Base-by-base conservation (phyloP, 306 rosid genomes). In the Hylodesmum podocarpum region DNA sequence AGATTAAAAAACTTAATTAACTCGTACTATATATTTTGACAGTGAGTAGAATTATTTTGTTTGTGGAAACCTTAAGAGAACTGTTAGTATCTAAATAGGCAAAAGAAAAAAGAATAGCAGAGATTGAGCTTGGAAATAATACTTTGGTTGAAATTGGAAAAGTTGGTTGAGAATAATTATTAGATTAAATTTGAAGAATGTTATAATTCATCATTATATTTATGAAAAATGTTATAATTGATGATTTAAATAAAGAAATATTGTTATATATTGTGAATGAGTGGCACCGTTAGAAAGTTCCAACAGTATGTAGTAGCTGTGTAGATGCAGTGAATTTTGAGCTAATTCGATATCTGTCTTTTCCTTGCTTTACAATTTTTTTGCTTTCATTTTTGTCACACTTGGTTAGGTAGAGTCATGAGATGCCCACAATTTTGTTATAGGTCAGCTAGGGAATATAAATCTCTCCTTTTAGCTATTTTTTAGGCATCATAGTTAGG, bases 401-500 rank as follows among this genome's bases (percentile, higher is more conserved):
- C 51, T n/a, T 25, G 61, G 43, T 80, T 81, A 67, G 80, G 72
- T 66, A 43, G 40, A 34, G 24, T 64, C 64, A 43, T 67, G 6
- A 27, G 4, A 51, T 11, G 37, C 16, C 75, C 75, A 54, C 49
- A 77, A 44, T 53, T 53, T 55, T 73, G 12, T 73, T 34, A 9
- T 33, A 31, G 57, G 84, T 80, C 80, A 69, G 69, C 69, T 43
- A 41, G n/a, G 53, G 37, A 73, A 55, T 73, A 73, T 54, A 68
- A 78, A 44, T 36, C 19, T 36, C 5, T 5, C 28, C 31, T 3
- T 76, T 74, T 64, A 80, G 85, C 62, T 68, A 8, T 57, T 57
- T 9, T 27, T 53, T 46, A 22, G 62, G 27, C 25, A 33, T 40
- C 3, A 24, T 24, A 57, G 65, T 28, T 57, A 72, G 19, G 71